Conservation (phyloP, 805 yeast genomes). For the Zygosaccharomyces bisporus region DNA sequence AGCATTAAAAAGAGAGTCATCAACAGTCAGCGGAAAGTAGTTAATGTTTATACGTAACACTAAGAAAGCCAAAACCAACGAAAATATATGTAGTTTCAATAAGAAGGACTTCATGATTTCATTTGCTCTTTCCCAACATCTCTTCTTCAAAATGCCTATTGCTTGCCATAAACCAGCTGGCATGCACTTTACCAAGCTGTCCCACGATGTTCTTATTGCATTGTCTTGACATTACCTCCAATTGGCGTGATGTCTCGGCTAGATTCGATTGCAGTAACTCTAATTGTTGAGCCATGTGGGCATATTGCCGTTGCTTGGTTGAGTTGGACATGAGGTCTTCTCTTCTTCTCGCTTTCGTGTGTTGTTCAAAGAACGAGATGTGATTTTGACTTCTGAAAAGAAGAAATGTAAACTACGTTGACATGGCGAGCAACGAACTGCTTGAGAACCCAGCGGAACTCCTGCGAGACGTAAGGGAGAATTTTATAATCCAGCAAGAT, state of each 20-base stretch:
- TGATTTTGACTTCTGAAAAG: slow-evolving; percentile 1
- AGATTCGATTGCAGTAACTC: slow-evolving; percentile 27
- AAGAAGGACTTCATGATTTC: slow-evolving; percentile 1
- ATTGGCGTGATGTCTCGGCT: slow-evolving; percentile 25
- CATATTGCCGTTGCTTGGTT: slow-evolving; percentile 32
- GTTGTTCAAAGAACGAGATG: background rate
- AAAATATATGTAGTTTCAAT: slow-evolving; percentile 1
- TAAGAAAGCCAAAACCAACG: background rate
- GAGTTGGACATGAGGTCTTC: slow-evolving; percentile 20
- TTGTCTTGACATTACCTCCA: slow-evolving; percentile 32
- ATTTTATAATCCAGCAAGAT: slow-evolving; percentile 30
- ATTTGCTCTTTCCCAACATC: slow-evolving; percentile 22
- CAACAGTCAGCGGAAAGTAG: slow-evolving; percentile 8
- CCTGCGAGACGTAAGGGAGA: slow-evolving; percentile 25
- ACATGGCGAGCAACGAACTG: slow-evolving; percentile 17
- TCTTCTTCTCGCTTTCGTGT: background rate
- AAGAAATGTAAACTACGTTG: background rate
- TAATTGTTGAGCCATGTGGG: slow-evolving; percentile 32
- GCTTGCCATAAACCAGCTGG: slow-evolving; percentile 34
- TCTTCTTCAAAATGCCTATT: slow-evolving; percentile 27
- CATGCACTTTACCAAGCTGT: slow-evolving; percentile 33
- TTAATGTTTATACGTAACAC: slow-evolving; percentile 1
- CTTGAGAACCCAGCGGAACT: slow-evolving; percentile 26
- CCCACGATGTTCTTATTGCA: slow-evolving; percentile 32
- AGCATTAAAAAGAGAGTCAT: slow-evolving; percentile 12